Evolutionary conservation across 768 basidiomycete genomes (phyloP).

Genomic region (Pholiota microspora): DNA sequence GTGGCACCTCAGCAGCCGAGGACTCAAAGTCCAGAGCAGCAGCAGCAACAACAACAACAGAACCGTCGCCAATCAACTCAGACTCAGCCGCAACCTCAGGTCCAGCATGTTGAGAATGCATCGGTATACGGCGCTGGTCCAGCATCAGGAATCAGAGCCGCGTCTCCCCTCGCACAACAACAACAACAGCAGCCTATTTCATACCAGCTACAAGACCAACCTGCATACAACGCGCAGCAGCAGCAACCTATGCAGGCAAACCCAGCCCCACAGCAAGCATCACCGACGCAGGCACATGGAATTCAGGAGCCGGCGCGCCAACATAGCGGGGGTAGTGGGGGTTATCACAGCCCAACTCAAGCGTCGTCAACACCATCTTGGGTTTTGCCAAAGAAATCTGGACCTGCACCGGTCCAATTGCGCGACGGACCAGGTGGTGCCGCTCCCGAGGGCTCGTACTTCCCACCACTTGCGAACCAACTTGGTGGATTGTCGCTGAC

Average conservation of each 20-base stretch:
- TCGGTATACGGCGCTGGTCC: conserved; percentile 7
- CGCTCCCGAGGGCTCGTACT: conserved; percentile 3
- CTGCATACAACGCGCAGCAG: not conserved
- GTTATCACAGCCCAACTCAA: conserved; percentile 7
- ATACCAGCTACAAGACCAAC: conserved; percentile 17
- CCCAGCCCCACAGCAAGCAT: not conserved
- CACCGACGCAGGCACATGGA: conserved; percentile 11
- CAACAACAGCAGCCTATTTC: conserved; percentile 21
- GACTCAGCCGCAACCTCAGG: conserved; percentile 14
- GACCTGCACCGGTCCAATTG: not conserved
- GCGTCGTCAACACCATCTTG: conserved; percentile 35
- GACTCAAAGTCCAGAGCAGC: conserved; percentile 7
- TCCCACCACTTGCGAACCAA: conserved; percentile 3
- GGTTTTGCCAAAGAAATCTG: conserved; percentile 42
- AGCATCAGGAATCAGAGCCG: conserved; percentile 4
- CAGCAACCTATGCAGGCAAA: not conserved
- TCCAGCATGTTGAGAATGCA: conserved; percentile 6
- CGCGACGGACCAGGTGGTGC: not conserved
- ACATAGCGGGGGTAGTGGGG: conserved; percentile 9
- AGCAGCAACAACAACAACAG: conserved; percentile 21
- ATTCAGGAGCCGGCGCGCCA: conserved; percentile 3
- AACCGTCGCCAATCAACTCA: conserved; percentile 19
- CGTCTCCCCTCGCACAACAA: conserved; percentile 10
- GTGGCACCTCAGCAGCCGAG: conserved; percentile 9
- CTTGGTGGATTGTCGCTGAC: conserved; percentile 1